Evolutionary conservation across 352 stramenopile genomes (phyloP).

Genomic region (Bremia lactucae): DNA sequence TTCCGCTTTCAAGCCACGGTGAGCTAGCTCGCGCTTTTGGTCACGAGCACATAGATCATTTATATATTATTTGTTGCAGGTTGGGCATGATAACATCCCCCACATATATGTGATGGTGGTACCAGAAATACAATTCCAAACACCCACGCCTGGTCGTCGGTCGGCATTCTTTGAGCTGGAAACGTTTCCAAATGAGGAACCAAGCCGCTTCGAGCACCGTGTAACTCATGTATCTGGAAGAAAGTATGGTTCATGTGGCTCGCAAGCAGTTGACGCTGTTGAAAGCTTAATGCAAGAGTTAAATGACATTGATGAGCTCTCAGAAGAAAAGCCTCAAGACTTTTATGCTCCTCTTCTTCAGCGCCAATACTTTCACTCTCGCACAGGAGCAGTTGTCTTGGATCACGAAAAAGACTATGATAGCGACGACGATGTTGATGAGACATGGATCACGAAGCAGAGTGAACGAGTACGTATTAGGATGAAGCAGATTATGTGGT

Average conservation of each 20-base stretch:
- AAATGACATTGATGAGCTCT: conserved; percentile 52
- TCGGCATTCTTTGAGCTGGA: conserved; percentile 46
- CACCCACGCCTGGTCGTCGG: conserved; percentile 12
- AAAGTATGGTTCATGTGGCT: conserved; percentile 25
- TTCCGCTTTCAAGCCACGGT: conserved; percentile 72
- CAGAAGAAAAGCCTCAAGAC: conserved; percentile 42
- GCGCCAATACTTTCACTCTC: conserved; percentile 84
- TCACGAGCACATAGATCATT: too few species aligned
- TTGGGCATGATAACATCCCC: conserved; percentile 67
- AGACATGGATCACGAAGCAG: conserved; percentile 83
- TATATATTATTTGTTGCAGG: conserved; percentile 23
- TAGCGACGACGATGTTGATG: conserved; percentile 82
- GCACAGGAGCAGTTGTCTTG: conserved; percentile 69
- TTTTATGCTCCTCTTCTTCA: conserved; percentile 69
- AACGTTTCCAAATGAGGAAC: conserved; percentile 31
- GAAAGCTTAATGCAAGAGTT: conserved; percentile 65
- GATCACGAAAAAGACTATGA: conserved; percentile 81
- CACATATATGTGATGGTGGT: conserved; percentile 76
- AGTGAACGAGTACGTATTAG: conserved; percentile 48
- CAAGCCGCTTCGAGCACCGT: conserved; percentile 51
- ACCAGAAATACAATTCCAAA: conserved; percentile 15
- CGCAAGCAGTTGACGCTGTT: conserved; percentile 26
- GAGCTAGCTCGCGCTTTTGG: conserved; percentile 5
- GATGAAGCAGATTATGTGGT: background rate
- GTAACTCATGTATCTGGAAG: conserved; percentile 52